These are phyloP conservation scores for Colletotrichum sp. DNA, from an alignment of 2,329 filamentous ascomycete species.

Conservation along the genomic window DNA sequence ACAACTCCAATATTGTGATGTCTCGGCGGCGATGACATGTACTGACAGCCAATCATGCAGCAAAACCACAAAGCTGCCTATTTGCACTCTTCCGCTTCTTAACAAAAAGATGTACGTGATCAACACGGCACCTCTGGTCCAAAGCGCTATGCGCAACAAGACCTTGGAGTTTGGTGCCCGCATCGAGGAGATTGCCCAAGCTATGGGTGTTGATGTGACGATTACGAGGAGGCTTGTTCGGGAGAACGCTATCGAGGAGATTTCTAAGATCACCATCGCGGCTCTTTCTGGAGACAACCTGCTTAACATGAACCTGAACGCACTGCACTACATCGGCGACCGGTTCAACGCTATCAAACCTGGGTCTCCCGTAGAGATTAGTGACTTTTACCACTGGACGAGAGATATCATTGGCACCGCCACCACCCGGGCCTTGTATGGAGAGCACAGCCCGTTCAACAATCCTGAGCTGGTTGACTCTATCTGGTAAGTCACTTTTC, in stretches of 20 bases:
- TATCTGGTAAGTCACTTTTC: neutral
- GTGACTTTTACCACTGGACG: slow-evolving; percentile 43
- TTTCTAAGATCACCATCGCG: slow-evolving; percentile 33
- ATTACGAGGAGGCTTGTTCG: slow-evolving; percentile 41
- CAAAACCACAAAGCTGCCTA: slow-evolving; percentile 30
- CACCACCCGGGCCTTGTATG: slow-evolving; percentile 43
- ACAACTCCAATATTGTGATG: neutral
- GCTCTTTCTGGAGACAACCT: slow-evolving; percentile 35
- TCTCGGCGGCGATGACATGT: neutral
- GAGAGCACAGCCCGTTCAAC: slow-evolving; percentile 46
- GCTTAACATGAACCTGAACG: slow-evolving; percentile 36
- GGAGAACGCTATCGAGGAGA: slow-evolving; percentile 30
- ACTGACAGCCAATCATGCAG: slow-evolving; percentile 2
- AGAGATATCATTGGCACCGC: slow-evolving; percentile 40
- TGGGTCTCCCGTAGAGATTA: slow-evolving; percentile 14
- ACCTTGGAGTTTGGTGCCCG: slow-evolving; percentile 44
- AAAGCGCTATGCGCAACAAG: slow-evolving; percentile 41
- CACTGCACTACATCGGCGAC: slow-evolving; percentile 36
- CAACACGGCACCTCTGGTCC: slow-evolving; percentile 42
- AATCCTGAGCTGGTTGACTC: neutral
- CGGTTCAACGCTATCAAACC: slow-evolving; percentile 28
- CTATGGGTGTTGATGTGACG: slow-evolving; percentile 26
- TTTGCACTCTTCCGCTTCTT: slow-evolving; percentile 51
- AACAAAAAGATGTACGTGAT: slow-evolving; percentile 49
- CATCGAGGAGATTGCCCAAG: slow-evolving; percentile 34